phyloP scores from a whole-genome alignment of 2,329 filamentous ascomycete genomes.

The Truncatella angustata region DNA sequence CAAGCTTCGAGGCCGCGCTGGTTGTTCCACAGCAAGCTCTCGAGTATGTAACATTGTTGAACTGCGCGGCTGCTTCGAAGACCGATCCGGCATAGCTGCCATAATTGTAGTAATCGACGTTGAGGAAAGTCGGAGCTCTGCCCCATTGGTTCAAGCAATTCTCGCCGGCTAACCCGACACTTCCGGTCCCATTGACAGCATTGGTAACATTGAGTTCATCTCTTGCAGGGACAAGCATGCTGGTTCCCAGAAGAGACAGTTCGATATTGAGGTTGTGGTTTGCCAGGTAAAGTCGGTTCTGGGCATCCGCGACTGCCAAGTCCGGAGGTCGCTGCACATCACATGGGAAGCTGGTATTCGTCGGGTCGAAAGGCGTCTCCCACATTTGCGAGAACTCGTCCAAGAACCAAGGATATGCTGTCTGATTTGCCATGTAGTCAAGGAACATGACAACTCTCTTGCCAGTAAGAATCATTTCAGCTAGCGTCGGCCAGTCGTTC shows the following conservation, averaged over 20 bases:
- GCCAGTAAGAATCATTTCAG: slow-evolving; percentile 68
- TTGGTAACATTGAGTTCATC: slow-evolving; percentile 72
- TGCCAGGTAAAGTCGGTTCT: slow-evolving; percentile 71
- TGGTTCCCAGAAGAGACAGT: slow-evolving; percentile 62
- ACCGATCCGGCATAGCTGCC: slow-evolving; percentile 68
- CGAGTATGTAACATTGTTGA: slow-evolving; percentile 72
- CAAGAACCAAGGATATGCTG: slow-evolving; percentile 75
- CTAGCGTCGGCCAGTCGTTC: slow-evolving; percentile 80
- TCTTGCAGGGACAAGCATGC: slow-evolving; percentile 70
- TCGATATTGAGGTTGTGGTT: slow-evolving; percentile 91
- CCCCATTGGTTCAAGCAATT: slow-evolving; percentile 64
- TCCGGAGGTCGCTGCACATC: slow-evolving; percentile 72
- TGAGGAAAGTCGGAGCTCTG: slow-evolving; percentile 71
- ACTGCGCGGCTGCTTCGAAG: slow-evolving; percentile 68
- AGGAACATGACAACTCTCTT: slow-evolving; percentile 78
- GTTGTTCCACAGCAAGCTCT: slow-evolving; percentile 54
- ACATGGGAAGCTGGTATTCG: slow-evolving; percentile 69
- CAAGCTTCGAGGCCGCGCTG: slow-evolving; percentile 14
- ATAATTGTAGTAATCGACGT: slow-evolving; percentile 83
- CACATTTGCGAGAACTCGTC: slow-evolving; percentile 87
- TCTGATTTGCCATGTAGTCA: slow-evolving; percentile 82
- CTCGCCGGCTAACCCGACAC: slow-evolving; percentile 61
- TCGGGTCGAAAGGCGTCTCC: slow-evolving; percentile 84
- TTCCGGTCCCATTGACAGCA: slow-evolving; percentile 60
- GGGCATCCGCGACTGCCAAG: slow-evolving; percentile 50